Base-by-base conservation (phyloP, 2,329 filamentous ascomycete species). In the Hypomyces perniciosus region DNA sequence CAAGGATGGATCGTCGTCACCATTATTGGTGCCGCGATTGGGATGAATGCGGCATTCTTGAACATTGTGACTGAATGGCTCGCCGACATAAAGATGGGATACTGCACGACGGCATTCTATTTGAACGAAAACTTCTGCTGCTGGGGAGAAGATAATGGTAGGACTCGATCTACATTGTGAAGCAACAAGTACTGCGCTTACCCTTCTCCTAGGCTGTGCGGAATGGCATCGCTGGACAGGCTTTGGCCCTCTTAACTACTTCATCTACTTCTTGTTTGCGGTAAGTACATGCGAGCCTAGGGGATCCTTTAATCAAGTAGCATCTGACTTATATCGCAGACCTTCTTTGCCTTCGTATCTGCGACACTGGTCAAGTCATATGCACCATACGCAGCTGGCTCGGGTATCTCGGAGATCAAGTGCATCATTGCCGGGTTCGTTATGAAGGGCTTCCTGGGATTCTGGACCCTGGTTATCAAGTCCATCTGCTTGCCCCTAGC, bases 1-100 rank as follows among this genome's bases (percentile, higher is more conserved):
- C 93, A 99, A 71, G 92, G 90, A 26, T 99, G 93, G 93, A 91
- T 99, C 52, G 93, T 99, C 44, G 87, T 99, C 50, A 97, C 89
- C 26, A 76, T 99, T 55, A 92, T 99, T 51, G 88, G 93, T 31
- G 83, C 84, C n/a, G 87, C 88, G 26, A 97, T 99, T 65, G 93
- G 93, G 1, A 65, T 97, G 55, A 97, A 96, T 65, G 92, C 93
- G 12, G 93, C 90, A 0, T 84, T 96, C 53, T 73, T 99, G 54
- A 97, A 95, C 65, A 97, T 99, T 58, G 81, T 95, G 40, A 97
- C 92, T 8, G 93, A 99, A 70, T 99, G 93, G 92, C 74, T 99
- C 55, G 87, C 89, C 34, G 93, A 99, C 70, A 85, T 96, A 66
- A 99, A 97, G 74, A 76, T 92, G 63, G 93, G 93, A n/a, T 85